Evolutionary conservation across 495 filamentous ascomycete species (phyloP).

Genomic region (Xylaria longipes): DNA sequence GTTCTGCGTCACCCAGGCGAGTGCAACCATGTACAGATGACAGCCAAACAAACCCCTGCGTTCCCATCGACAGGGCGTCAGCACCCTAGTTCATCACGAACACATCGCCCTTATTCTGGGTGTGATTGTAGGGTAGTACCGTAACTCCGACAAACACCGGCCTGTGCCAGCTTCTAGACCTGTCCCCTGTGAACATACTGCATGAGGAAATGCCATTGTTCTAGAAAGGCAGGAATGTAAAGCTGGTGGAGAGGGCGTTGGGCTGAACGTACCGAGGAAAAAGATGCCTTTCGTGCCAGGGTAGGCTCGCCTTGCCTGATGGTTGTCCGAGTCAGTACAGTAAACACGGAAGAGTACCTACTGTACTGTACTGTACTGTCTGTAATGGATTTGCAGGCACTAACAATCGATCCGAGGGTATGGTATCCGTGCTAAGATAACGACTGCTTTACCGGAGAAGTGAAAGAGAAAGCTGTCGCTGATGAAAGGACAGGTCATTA

Average conservation of each 20-base stretch:
- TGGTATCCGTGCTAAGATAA: background rate
- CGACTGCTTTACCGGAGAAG: background rate
- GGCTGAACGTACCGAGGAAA: background rate
- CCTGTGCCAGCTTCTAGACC: background rate
- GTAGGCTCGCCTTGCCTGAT: background rate
- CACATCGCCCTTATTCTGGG: background rate
- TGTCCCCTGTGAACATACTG: background rate
- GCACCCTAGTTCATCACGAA: slow-evolving; percentile 13
- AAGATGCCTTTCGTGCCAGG: background rate
- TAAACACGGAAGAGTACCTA: background rate
- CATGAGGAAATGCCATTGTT: background rate
- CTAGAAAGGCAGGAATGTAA: background rate
- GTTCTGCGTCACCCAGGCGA: slow-evolving; percentile 17
- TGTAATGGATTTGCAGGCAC: background rate
- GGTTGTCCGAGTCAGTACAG: background rate
- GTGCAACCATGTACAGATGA: slow-evolving; percentile 15
- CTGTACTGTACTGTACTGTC: background rate
- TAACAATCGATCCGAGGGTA: background rate
- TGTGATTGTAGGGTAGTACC: slow-evolving; percentile 11
- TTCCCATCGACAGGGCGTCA: slow-evolving; percentile 7
- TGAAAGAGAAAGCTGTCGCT: background rate
- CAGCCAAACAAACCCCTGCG: slow-evolving; percentile 8
- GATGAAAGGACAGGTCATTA: background rate
- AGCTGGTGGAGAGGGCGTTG: background rate
- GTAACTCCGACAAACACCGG: slow-evolving; percentile 14